Evolutionary conservation across 495 filamentous ascomycete genomes (phyloP), one percentile per base, ranked within the genome.

Genomic region (Annulohypoxylon moriforme): DNA sequence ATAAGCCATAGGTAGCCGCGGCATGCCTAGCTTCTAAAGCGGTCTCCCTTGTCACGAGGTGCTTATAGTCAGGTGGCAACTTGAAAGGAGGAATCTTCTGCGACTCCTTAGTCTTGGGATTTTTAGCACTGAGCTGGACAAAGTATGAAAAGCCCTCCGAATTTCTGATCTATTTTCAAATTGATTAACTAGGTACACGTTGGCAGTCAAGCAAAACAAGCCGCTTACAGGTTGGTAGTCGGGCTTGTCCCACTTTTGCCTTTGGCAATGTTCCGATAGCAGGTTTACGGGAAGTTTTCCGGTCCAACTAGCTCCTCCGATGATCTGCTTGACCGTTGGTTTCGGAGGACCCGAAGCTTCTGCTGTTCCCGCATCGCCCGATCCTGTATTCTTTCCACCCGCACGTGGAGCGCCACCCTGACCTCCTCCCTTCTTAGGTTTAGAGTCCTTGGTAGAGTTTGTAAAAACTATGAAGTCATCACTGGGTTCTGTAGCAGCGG

Each of bases 301-400:
- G 0, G 96, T 99, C 96, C 96, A 99, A 76, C 94, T 97, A 71
- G 93, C 88, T 55, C 96, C 96, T 55, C 93, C 96, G 78, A 99
- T 97, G 63, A 99, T 82, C 70, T 93, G 90, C 80, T 94, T 92
- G 60, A 93, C 90, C 31, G 92, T 89, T 38, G 93, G 92, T 72
- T 91, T 92, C 67, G 94, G 94, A 20, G 89, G 89, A 0, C 80
- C 82, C 3, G 68, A 59, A 33, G 75, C 68, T 22, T 77, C 82
- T 80, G 78, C 82, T 50, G 78, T 80, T 44, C 81, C 52, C 47
- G 70, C 16, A 64, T 75, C 71, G 27, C 53, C 70, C 8, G 72
- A 27, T 20, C 44, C 63, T 0, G 64, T 79, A 62, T 85, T 84
- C 47, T 83, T 83, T 53, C 83, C 79, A 61, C 84, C 84, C 75